Base-by-base conservation (phyloP, 495 filamentous ascomycete genomes). In the Neurospora sp. region DNA sequence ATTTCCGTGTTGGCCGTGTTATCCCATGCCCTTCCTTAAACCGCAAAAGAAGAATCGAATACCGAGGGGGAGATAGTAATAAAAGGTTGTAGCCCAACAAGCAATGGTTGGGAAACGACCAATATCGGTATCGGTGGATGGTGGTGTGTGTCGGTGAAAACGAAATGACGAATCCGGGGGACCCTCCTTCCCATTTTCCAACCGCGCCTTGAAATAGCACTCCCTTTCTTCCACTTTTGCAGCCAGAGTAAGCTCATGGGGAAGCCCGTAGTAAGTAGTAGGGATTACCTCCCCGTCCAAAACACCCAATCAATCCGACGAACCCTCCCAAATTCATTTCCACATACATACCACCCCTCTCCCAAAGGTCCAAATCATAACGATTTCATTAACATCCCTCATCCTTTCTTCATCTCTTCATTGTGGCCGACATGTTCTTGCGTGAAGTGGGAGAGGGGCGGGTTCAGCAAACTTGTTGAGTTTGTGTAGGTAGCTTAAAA, bases 401-500 rank as follows among this genome's bases (percentile, higher is more conserved):
- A 61, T 61, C 53, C 53, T 61, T 35, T 61, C 53, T 61, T 61
- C 53, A 61, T 61, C 53, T 61, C 53, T 61, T 61, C 53, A 61
- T 61, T 35, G 53, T 61, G 53, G 53, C 53, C 53, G 53, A 61
- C 53, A 61, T 61, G 53, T 61, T 31, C 53, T 61, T 16, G 53
- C 53, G 53, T 61, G 53, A 40, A 69, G 18, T 38, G 27, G 35
- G 40, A 69, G 68, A 69, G 68, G 68, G 37, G 68, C 45, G 35
- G 68, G 68, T 40, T 69, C 35, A 69, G 68, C 68, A 61, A 61
- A 61, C 53, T 61, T 31, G 53, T 61, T 61, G 53, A 53, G 38
- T 42, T 18, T 27, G 65, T 35, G 41, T 39, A 31, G 22, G 27
- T 22, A 20, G 45, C 68, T 73, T 73, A 76, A 53, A 73, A 70